Base-by-base conservation (phyloP, 768 basidiomycete genomes). In the Termitomyces sp. region DNA sequence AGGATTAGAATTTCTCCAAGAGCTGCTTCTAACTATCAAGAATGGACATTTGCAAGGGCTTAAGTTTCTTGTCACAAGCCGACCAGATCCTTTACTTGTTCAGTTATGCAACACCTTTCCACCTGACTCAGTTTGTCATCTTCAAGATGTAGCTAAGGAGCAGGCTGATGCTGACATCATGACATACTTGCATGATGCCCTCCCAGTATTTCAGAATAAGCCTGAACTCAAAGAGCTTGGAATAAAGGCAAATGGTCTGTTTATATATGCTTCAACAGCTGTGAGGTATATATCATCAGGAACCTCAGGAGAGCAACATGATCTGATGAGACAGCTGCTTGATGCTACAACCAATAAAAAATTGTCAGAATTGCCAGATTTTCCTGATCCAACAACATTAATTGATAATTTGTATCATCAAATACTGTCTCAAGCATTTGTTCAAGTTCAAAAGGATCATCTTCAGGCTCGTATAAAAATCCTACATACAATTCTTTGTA, bases 401-500 rank as follows among this genome's bases (percentile, higher is more conserved):
- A 25, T 56, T 29, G 17, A 56, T 11, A 25, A 3, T 7, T 34
- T 56, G 10, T 56, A 56, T 25, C 2, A 15, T 42, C 31, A 45
- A 31, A 32, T 56, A 2, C 9, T 56, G 20, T 45, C 32, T n/a
- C 31, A 56, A 17, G 55, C 55, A n/a, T 56, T 56, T 20, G 2
- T 1, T 20, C 25, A 25, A 25, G 31, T 4, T 5, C 0, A 8
- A 32, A 3, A 56, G 1, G 17, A 17, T 12, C 5, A 12, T 29
- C 2, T 34, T 20, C 6, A 6, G 12, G 20, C 32, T 52, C 59
- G 65, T 7, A 40, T 70, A 17, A 11, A 29, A 0, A 65, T 71
- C 34, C 62, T 70, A 12, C 55, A 66, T 48, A 70, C 69, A 2
- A 65, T 70, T 61, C 59, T 43, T 49, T 50, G 31, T 50, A 31